Percentiles rank a stretch among this genome's conserved stretches.
Conservation (phyloP, 2,329 filamentous ascomycete genomes). For the Venturia asperata region DNA sequence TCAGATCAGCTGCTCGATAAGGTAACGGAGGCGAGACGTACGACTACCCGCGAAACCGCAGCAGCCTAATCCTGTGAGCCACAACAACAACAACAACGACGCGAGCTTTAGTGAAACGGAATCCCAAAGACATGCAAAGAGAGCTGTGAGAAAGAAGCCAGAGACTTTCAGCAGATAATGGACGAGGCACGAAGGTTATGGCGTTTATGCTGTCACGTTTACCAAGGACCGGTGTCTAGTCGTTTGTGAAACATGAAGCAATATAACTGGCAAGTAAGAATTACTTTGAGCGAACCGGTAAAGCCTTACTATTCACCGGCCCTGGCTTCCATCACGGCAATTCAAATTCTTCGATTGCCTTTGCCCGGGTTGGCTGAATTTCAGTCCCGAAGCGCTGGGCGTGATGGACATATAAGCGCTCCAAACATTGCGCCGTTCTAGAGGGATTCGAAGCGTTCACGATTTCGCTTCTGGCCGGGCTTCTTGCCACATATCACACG, state of each 20-base stretch:
- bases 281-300: background rate
- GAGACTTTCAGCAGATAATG: background rate
- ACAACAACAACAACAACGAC: background rate
- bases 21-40: background rate
- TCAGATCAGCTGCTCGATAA: conserved; percentile 4
- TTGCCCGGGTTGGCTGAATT: background rate
- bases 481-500: background rate
- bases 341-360: background rate
- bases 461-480: background rate
- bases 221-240: background rate
- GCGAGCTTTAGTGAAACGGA: background rate
- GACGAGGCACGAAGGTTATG: background rate
- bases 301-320: background rate
- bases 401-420: background rate
- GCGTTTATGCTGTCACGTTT: background rate
- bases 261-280: background rate
- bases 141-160: background rate
- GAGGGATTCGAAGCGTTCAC: background rate
- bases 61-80: background rate
- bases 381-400: background rate
- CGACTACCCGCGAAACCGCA: background rate
- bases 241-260: background rate
- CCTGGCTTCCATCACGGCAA: background rate
- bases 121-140: background rate
- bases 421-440: background rate